These are phyloP conservation scores for Arabidopsis suecica DNA, from an alignment of 345 rosid species.

Conservation along the genomic window DNA sequence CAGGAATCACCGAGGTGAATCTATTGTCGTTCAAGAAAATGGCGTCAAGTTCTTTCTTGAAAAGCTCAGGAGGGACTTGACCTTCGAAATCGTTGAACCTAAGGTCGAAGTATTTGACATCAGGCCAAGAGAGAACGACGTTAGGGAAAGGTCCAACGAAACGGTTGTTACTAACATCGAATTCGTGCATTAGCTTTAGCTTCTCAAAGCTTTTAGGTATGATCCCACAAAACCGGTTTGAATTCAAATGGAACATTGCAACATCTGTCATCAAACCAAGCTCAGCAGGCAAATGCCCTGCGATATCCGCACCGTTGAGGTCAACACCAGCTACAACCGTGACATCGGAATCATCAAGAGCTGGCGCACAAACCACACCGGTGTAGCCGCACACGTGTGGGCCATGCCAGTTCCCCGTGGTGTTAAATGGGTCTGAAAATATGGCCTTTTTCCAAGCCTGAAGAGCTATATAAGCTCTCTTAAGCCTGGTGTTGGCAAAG, in stretches of 20 bases:
- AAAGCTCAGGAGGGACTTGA: constrained; percentile 59
- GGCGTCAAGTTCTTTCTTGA: constrained; percentile 63
- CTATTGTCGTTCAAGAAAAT: constrained; percentile 81
- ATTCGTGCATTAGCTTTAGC: constrained; percentile 66
- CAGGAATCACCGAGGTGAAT: constrained; percentile 70
- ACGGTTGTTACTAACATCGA: constrained; percentile 85
- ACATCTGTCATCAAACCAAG: constrained; percentile 68
- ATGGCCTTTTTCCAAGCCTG: constrained; percentile 82
- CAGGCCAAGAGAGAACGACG: constrained; percentile 62
- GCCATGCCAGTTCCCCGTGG: constrained; percentile 79
- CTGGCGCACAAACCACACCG: constrained; percentile 78
- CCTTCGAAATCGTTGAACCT: constrained; percentile 88
- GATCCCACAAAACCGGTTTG: constrained; percentile 87
- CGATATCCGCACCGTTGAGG: constrained; percentile 82
- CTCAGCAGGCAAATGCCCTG: constrained; percentile 78
- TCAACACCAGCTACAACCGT: constrained; percentile 78
- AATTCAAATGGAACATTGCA: constrained; percentile 74
- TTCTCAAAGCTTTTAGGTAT: constrained; percentile 65
- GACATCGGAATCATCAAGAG: constrained; percentile 56
- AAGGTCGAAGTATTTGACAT: constrained; percentile 62
- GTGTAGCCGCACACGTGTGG: constrained; percentile 68
- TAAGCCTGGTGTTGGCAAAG: constrained; percentile 65
- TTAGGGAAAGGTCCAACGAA: constrained; percentile 75
- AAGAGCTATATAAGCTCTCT: constrained; percentile 71
- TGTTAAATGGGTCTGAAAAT: constrained; percentile 76